These are phyloP conservation scores for Sugiyamaella americana DNA, from an alignment of 805 yeast species.

Conservation along the genomic window DNA sequence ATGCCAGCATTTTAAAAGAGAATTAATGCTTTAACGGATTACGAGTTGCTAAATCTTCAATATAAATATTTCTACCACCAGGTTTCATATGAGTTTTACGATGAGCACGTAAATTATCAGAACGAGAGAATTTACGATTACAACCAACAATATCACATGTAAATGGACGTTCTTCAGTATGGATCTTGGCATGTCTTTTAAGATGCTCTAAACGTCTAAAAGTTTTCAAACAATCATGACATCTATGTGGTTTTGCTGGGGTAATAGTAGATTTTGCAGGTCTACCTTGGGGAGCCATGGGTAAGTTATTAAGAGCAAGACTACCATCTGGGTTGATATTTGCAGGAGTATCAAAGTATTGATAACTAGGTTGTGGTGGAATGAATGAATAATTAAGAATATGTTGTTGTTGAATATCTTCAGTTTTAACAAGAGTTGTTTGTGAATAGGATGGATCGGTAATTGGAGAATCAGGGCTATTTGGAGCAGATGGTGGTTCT, in stretches of 20 bases:
- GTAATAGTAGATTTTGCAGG: neutral
- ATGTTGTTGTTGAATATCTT: neutral
- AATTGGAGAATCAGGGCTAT: constrained; percentile 13
- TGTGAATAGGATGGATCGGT: constrained; percentile 1
- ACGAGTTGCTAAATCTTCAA: constrained; percentile 34
- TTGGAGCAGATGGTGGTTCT: constrained; percentile 12
- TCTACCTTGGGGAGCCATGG: neutral
- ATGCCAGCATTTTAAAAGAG: too few species aligned
- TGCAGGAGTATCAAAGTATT: neutral
- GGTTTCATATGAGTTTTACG: constrained; percentile 53
- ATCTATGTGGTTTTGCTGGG: constrained; percentile 16
- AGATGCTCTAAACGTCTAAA: constrained; percentile 39
- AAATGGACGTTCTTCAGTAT: constrained; percentile 75
- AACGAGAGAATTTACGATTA: constrained; percentile 59
- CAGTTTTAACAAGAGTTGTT: too few species aligned
- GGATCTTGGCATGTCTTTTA: constrained; percentile 60
- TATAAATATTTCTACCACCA: constrained; percentile 37
- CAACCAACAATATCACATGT: constrained; percentile 52
- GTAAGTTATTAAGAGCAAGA: neutral
- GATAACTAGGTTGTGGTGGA: neutral
- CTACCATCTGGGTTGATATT: neutral
- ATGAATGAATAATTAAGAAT: neutral
- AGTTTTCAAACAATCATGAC: constrained; percentile 33
- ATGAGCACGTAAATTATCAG: constrained; percentile 78
- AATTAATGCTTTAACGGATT: too few species aligned